phyloP scores from a whole-genome alignment of 441 rosid genomes.

The Aleurites moluccanus region DNA sequence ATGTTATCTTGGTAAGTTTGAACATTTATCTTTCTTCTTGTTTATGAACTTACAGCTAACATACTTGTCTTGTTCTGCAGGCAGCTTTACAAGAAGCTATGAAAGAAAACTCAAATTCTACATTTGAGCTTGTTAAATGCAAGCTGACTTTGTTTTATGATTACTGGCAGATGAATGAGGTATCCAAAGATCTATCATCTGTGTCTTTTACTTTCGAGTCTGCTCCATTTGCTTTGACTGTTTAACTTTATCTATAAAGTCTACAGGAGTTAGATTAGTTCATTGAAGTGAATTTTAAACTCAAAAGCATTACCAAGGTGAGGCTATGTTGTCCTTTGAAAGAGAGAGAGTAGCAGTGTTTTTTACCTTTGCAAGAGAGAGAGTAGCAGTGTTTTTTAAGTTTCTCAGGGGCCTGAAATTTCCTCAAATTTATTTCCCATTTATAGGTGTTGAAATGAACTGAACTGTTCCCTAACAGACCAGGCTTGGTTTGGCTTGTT shows the following conservation, averaged over 20 bases:
- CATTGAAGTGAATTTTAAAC: neutral
- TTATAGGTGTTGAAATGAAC: neutral
- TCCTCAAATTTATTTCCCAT: neutral
- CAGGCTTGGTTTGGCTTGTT: neutral
- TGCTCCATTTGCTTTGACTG: slow-evolving; percentile 2
- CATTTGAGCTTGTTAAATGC: slow-evolving; percentile 76
- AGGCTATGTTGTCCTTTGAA: neutral
- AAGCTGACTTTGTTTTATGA: slow-evolving; percentile 76
- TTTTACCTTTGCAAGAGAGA: neutral
- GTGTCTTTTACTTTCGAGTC: neutral
- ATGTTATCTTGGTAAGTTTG: slow-evolving; percentile 10
- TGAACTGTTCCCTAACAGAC: neutral
- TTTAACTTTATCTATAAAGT: neutral
- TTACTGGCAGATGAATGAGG: slow-evolving; percentile 96
- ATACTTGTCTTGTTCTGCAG: slow-evolving; percentile 38
- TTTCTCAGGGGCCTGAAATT: neutral
- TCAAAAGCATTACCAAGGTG: neutral
- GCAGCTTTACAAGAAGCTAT: slow-evolving; percentile 51
- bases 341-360: neutral
- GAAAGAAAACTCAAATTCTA: slow-evolving; percentile 31
- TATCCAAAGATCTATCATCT: slow-evolving; percentile 22
- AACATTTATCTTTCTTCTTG: neutral
- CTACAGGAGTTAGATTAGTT: neutral
- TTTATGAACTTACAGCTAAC: slow-evolving; percentile 20
- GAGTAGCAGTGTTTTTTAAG: neutral